Conservation (phyloP, 805 yeast genomes). For the Jamesozyma spencerorum region DNA sequence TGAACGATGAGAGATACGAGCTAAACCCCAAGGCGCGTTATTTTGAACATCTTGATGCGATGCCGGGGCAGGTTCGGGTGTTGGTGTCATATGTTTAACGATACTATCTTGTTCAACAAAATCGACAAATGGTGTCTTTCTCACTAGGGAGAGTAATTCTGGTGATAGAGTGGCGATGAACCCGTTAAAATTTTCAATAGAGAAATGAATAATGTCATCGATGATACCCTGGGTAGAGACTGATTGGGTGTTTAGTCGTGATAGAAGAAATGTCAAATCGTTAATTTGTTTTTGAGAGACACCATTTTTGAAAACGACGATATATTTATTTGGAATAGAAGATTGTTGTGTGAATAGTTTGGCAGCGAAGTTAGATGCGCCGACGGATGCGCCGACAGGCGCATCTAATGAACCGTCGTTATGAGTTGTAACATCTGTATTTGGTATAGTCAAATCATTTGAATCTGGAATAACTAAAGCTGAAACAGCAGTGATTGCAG, state of each 20-base stretch:
- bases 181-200: slow-evolving; percentile 57
- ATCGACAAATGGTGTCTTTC: slow-evolving; percentile 54
- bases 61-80: slow-evolving; percentile 47
- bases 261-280: too few species aligned
- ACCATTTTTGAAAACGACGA: slow-evolving; percentile 70
- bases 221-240: too few species aligned
- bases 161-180: slow-evolving; percentile 80
- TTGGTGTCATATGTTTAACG: too few species aligned
- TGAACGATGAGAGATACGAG: slow-evolving; percentile 79
- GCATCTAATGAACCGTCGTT: too few species aligned
- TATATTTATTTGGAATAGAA: slow-evolving; percentile 36
- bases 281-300: slow-evolving; percentile 39
- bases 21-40: slow-evolving; percentile 92
- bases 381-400: too few species aligned
- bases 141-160: slow-evolving; percentile 62
- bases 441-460: too few species aligned
- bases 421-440: too few species aligned
- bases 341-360: neutral
- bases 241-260: too few species aligned
- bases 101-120: slow-evolving; percentile 69
- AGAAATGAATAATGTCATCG: slow-evolving; percentile 29
- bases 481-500: too few species aligned
- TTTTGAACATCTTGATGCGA: slow-evolving; percentile 60
- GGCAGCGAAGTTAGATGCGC: too few species aligned
- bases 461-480: too few species aligned